A percentile compares a stretch with the other conserved stretches of the same genome.
These are phyloP conservation scores for Perilla frutescens DNA, from an alignment of 257 asterid genomes.

Conservation along the genomic window DNA sequence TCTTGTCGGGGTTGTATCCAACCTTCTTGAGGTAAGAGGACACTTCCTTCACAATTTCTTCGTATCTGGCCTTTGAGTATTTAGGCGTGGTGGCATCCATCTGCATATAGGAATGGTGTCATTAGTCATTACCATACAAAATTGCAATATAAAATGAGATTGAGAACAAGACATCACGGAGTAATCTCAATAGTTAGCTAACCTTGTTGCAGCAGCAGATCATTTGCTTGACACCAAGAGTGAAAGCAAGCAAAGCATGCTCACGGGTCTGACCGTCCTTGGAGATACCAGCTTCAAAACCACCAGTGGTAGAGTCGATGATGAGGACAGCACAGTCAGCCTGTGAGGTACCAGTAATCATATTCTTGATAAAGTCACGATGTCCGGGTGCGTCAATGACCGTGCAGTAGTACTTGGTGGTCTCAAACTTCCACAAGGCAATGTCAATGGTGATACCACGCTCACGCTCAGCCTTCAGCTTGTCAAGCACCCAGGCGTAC, in stretches of 20 bases:
- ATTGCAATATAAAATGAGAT: neutral
- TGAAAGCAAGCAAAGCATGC: conserved; percentile 81
- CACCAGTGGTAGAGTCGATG: conserved; percentile 87
- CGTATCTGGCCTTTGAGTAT: conserved; percentile 78
- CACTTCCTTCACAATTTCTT: conserved; percentile 82
- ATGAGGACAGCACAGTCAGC: conserved; percentile 89
- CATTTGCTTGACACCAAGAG: conserved; percentile 88
- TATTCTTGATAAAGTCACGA: conserved; percentile 84
- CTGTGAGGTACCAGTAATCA: conserved; percentile 91
- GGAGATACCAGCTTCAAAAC: conserved; percentile 85
- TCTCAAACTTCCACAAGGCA: conserved; percentile 92
- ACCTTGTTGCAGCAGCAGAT: conserved; percentile 92
- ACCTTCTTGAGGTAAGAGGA: conserved; percentile 84
- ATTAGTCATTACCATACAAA: neutral
- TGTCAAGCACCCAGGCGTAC: conserved; percentile 92
- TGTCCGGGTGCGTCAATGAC: conserved; percentile 94
- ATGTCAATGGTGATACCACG: conserved; percentile 90
- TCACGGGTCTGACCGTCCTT: conserved; percentile 91
- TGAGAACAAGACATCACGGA: neutral
- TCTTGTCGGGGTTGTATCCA: conserved; percentile 85
- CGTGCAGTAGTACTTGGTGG: conserved; percentile 87
- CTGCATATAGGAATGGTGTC: conserved; percentile 35
- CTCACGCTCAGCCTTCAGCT: conserved; percentile 90
- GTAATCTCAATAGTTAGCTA: neutral
- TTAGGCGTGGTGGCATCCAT: conserved; percentile 89